These are phyloP conservation scores for Boletus pseudopeckii DNA, from an alignment of 768 basidiomycete genomes.

Conservation along the genomic window DNA sequence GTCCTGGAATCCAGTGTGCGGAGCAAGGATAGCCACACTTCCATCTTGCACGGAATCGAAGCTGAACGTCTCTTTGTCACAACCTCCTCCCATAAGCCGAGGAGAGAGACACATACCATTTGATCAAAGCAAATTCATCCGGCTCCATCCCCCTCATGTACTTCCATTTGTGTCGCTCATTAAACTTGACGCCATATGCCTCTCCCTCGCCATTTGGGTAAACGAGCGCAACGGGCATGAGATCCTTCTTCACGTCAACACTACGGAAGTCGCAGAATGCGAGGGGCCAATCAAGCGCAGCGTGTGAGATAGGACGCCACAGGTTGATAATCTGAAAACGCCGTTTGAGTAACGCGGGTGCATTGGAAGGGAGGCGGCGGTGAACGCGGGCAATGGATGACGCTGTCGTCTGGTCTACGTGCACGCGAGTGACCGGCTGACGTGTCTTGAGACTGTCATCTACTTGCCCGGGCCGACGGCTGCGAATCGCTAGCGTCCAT, in stretches of 20 bases:
- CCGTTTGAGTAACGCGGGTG: slow-evolving; percentile 35
- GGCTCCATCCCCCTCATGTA: slow-evolving; percentile 43
- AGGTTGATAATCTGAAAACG: slow-evolving; percentile 55
- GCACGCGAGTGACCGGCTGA: slow-evolving; percentile 41
- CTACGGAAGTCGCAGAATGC: slow-evolving; percentile 46
- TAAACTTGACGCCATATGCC: slow-evolving; percentile 38
- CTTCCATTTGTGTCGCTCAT: slow-evolving; percentile 42
- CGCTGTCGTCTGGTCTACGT: slow-evolving; percentile 44
- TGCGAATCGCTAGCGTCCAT: slow-evolving; percentile 38
- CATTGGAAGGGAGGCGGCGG: slow-evolving; percentile 40
- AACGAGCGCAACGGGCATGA: slow-evolving; percentile 36
- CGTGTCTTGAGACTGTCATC: slow-evolving; percentile 39
- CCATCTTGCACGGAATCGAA: slow-evolving; percentile 36
- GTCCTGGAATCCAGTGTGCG: slow-evolving; percentile 36
- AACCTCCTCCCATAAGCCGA: background rate
- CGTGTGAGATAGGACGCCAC: slow-evolving; percentile 49
- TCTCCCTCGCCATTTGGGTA: slow-evolving; percentile 45
- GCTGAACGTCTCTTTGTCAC: slow-evolving; percentile 12
- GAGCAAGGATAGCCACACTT: slow-evolving; percentile 31
- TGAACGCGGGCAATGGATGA: slow-evolving; percentile 42
- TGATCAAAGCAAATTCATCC: slow-evolving; percentile 46
- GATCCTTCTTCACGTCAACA: slow-evolving; percentile 37
- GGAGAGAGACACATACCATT: slow-evolving; percentile 36
- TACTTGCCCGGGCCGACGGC: slow-evolving; percentile 35
- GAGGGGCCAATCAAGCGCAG: slow-evolving; percentile 48